Percentiles rank a stretch among this genome's conserved stretches.
Evolutionary conservation across 1,284 basidiomycete species (phyloP).

Genomic region (Moesziomyces aphidis): DNA sequence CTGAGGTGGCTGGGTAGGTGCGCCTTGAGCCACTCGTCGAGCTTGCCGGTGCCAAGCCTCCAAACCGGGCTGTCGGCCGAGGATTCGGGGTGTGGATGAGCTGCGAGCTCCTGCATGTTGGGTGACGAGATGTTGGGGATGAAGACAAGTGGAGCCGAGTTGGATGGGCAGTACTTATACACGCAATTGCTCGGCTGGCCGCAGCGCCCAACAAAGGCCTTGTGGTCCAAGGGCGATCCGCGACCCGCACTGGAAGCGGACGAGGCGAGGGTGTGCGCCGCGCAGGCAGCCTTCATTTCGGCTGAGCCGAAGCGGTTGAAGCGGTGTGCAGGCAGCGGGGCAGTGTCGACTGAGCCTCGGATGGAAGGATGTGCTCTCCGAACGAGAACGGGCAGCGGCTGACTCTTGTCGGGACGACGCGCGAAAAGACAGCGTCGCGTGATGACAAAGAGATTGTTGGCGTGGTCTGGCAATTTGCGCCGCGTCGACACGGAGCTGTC

Average conservation of each 20-base stretch:
- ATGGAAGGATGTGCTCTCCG: no score
- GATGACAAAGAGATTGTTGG: conserved; percentile 28
- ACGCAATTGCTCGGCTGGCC: background rate
- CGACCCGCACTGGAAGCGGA: no score
- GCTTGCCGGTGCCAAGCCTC: conserved; percentile 9
- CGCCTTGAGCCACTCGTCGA: conserved; percentile 17
- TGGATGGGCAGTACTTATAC: background rate
- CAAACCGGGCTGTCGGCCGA: conserved; percentile 5
- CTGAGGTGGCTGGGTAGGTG: conserved; percentile 22
- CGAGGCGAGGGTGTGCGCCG: no score
- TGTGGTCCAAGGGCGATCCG: background rate
- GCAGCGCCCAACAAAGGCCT: background rate
- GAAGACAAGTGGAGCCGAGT: background rate
- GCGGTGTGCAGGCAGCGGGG: no score
- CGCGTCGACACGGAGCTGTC: background rate
- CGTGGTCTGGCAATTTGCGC: background rate
- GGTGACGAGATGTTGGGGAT: background rate
- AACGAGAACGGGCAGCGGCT: no score
- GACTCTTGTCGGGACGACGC: no score
- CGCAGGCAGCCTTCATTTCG: background rate
- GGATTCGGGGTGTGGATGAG: background rate
- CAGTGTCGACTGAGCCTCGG: background rate
- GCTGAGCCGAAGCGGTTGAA: background rate
- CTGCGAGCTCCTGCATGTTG: background rate
- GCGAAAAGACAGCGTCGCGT: conserved; percentile 29